Conservation (phyloP, 805 yeast species). For the Nakazawaea sp. region DNA sequence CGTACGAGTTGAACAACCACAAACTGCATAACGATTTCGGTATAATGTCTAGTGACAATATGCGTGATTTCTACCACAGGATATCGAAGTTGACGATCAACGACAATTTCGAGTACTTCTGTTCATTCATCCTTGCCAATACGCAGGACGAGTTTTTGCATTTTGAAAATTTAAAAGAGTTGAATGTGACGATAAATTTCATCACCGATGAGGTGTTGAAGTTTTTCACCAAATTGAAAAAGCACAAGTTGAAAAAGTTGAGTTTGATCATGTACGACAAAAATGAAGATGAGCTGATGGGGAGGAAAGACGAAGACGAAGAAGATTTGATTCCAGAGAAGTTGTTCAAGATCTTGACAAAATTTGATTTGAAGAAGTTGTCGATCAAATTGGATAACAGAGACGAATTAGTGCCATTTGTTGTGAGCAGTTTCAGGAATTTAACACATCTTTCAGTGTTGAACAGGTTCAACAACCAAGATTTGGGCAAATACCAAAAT, state of each 20-base stretch:
- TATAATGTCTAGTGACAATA: neutral
- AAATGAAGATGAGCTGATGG: neutral
- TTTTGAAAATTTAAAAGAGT: neutral
- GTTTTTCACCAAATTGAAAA: neutral
- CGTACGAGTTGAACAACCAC: neutral
- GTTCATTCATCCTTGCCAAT: neutral
- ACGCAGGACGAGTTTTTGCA: neutral
- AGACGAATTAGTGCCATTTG: neutral
- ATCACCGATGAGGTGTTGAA: neutral
- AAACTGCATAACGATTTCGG: neutral
- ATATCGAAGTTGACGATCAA: conserved; percentile 1
- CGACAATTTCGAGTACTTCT: conserved; percentile 4
- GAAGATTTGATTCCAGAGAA: neutral
- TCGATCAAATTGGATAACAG: conserved; percentile 1
- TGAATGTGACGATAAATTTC: conserved; percentile 1
- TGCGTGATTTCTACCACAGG: neutral
- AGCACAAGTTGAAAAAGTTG: conserved; percentile 2
- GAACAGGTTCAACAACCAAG: neutral
- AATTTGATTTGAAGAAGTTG: neutral
- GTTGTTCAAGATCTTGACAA: neutral
- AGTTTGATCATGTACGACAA: neutral
- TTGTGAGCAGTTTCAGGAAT: neutral
- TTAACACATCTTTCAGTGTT: conserved; percentile 2
- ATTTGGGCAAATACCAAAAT: neutral
- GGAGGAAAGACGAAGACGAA: too few species aligned